Percentiles rank a stretch among this genome's conserved stretches.
These are phyloP conservation scores for Myrica gale DNA, from an alignment of 306 rosid species.

Conservation along the genomic window DNA sequence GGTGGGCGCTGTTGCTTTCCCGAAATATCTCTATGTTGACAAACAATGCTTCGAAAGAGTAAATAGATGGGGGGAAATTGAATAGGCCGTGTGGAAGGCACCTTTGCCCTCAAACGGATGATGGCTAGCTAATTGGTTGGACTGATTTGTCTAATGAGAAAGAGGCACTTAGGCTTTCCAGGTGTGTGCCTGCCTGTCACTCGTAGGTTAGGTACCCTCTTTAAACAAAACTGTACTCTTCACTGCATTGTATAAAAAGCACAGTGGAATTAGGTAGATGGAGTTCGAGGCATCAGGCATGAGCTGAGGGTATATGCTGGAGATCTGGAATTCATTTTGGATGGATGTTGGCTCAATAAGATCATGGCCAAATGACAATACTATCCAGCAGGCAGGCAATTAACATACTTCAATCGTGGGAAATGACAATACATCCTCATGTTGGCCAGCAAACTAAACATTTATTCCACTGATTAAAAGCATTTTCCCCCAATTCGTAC, in stretches of 20 bases:
- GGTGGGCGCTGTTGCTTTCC: conserved; percentile 30
- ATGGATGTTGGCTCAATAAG: background rate
- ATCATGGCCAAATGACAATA: background rate
- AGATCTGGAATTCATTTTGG: background rate
- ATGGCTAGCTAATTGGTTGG: background rate
- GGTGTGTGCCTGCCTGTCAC: background rate
- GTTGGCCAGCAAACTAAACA: too few species aligned
- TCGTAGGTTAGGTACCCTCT: conserved; percentile 13
- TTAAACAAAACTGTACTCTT: conserved; percentile 14
- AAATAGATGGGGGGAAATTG: background rate
- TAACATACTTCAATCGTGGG: background rate
- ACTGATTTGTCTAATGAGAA: conserved; percentile 39
- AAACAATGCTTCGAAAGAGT: conserved; percentile 4
- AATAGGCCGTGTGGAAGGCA: conserved; percentile 2
- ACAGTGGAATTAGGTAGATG: background rate
- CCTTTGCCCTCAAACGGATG: background rate
- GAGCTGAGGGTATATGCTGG: background rate
- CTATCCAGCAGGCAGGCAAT: background rate
- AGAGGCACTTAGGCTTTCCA: conserved; percentile 5
- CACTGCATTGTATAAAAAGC: background rate
- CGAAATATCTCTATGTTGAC: conserved; percentile 30
- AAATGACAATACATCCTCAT: too few species aligned
- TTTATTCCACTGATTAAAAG: too few species aligned
- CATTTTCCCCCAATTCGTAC: too few species aligned
- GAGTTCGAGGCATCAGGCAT: too few species aligned